Evolutionary conservation across 1,284 basidiomycete species (phyloP).

Genomic region (Exobasidium rhododendri): DNA sequence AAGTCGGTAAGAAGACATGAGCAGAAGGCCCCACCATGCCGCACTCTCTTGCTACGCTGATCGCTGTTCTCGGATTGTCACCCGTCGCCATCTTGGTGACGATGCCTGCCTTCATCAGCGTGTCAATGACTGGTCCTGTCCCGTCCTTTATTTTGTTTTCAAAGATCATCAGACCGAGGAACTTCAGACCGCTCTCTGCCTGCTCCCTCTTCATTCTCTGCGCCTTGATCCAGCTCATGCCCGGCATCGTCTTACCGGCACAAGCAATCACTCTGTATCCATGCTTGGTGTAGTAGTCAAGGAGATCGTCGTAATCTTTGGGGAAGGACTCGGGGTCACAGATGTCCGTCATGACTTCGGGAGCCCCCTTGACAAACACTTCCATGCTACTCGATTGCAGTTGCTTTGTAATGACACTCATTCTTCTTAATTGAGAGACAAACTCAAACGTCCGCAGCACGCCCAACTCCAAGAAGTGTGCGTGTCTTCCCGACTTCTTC

Average conservation of each 20-base stretch:
- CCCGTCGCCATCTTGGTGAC: conserved; percentile 98
- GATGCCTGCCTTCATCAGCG: conserved; percentile 81
- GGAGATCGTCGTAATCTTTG: conserved; percentile 89
- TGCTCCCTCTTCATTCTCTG: conserved; percentile 95
- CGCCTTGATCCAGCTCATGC: conserved; percentile 93
- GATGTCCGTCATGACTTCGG: conserved; percentile 94
- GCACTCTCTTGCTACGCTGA: conserved; percentile 94
- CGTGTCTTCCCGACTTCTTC: conserved; percentile 70
- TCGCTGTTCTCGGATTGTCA: conserved; percentile 93
- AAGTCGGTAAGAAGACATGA: conserved; percentile 84
- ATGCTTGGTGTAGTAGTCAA: conserved; percentile 94
- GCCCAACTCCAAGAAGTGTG: conserved; percentile 87
- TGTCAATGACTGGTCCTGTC: conserved; percentile 85
- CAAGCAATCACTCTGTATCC: conserved; percentile 98
- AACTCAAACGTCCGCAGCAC: conserved; percentile 97
- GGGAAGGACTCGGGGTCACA: conserved; percentile 63
- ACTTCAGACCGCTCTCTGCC: conserved; percentile 84
- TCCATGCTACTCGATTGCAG: conserved; percentile 94
- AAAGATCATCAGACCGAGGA: conserved; percentile 94
- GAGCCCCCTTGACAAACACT: conserved; percentile 96
- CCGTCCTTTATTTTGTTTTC: conserved; percentile 97
- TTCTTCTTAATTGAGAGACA: conserved; percentile 83
- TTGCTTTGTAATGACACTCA: conserved; percentile 96
- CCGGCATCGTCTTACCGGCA: conserved; percentile 90
- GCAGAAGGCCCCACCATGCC: conserved; percentile 81